phyloP scores from a whole-genome alignment of 2,329 filamentous ascomycete genomes.

The Bipolaris gigantea region DNA sequence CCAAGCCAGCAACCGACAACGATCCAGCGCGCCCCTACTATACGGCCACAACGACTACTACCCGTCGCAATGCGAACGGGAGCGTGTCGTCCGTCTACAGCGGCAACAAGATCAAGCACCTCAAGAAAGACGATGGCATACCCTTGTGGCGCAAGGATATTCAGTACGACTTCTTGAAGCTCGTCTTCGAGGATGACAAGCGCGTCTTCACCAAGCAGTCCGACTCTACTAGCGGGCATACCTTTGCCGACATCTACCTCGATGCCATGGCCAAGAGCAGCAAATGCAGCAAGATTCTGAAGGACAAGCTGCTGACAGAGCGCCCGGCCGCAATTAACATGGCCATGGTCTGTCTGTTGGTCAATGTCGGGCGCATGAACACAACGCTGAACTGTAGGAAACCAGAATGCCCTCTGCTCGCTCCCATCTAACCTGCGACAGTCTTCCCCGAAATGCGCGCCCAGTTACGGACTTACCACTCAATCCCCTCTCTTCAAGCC shows the following conservation, averaged over 20 bases:
- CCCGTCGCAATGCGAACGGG: conserved; percentile 64
- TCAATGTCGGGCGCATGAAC: conserved; percentile 98
- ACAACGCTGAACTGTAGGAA: conserved; percentile 91
- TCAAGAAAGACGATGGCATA: conserved; percentile 88
- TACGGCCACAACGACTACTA: conserved; percentile 55
- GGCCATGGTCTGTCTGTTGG: conserved; percentile 98
- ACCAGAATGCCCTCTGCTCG: not conserved
- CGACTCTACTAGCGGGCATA: conserved; percentile 71
- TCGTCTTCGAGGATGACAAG: conserved; percentile 75
- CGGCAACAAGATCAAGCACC: conserved; percentile 76
- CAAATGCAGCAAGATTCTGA: conserved; percentile 97
- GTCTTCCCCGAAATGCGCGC: conserved; percentile 99
- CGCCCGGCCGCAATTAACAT: conserved; percentile 92
- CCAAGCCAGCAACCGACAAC: conserved; percentile 32
- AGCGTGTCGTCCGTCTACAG: conserved; percentile 68
- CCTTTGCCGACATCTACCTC: conserved; percentile 94
- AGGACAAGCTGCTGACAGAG: conserved; percentile 93
- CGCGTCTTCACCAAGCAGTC: conserved; percentile 90
- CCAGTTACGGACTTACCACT: conserved; percentile 94
- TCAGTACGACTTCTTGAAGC: conserved; percentile 81
- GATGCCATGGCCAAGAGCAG: conserved; percentile 98
- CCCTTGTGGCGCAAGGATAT: conserved; percentile 87
- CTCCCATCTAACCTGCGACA: conserved; percentile 43
- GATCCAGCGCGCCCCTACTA: conserved; percentile 43
- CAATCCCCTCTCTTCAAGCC: conserved; percentile 93